These are phyloP conservation scores for Triticum dicoccoides DNA, from an alignment of 176 grass and related monocot genomes.

Conservation along the genomic window DNA sequence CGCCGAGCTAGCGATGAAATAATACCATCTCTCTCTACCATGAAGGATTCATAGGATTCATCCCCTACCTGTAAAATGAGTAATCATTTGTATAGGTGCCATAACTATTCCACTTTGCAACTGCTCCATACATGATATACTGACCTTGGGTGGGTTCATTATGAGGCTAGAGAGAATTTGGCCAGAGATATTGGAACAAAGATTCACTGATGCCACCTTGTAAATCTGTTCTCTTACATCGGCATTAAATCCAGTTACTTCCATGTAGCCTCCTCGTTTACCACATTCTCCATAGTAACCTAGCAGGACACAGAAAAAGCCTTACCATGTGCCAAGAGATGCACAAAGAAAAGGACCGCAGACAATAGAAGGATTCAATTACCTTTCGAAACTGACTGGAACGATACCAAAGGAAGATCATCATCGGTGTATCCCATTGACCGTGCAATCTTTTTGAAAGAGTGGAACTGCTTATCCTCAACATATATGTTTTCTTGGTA, in stretches of 20 bases:
- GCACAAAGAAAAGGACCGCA: neutral
- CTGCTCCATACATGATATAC: neutral
- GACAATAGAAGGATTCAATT: slow-evolving; percentile 12
- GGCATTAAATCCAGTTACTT: slow-evolving; percentile 85
- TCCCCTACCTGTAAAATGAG: slow-evolving; percentile 65
- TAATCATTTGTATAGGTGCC: slow-evolving; percentile 8
- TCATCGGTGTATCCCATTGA: slow-evolving; percentile 80
- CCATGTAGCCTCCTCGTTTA: slow-evolving; percentile 99
- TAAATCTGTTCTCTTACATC: slow-evolving; percentile 98
- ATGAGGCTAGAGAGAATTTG: slow-evolving; percentile 95
- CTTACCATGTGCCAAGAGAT: neutral
- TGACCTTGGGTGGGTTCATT: slow-evolving; percentile 99
- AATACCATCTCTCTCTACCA: slow-evolving; percentile 78
- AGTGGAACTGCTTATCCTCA: slow-evolving; percentile 84
- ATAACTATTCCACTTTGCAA: neutral
- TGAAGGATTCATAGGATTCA: slow-evolving; percentile 89
- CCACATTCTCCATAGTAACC: slow-evolving; percentile 98
- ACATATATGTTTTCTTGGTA: slow-evolving; percentile 99
- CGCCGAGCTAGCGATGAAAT: slow-evolving; percentile 79
- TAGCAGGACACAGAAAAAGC: slow-evolving; percentile 29
- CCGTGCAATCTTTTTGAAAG: slow-evolving; percentile 90
- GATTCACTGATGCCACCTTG: slow-evolving; percentile 97
- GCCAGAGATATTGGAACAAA: slow-evolving; percentile 87
- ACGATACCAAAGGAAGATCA: slow-evolving; percentile 83
- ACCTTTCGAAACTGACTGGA: slow-evolving; percentile 96